Evolutionary conservation across 352 stramenopile genomes (phyloP), one percentile per base, ranked within the genome.

Genomic region (Globisporangium mamillatum): DNA sequence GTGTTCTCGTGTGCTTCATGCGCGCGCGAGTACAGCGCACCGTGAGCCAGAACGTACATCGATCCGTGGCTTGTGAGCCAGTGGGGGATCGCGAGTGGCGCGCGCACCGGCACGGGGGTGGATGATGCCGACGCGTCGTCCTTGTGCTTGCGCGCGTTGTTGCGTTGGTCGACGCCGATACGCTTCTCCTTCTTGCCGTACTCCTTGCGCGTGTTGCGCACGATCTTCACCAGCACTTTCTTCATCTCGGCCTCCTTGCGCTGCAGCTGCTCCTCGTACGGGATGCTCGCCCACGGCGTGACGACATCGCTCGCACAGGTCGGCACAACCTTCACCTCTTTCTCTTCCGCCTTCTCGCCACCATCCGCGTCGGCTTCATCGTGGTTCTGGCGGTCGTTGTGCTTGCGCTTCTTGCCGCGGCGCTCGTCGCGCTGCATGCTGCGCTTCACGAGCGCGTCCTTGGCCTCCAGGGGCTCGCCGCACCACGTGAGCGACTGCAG

Each of bases 171-270:
- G 9, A 76, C 73, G 12, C 64, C 76, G 58, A 92, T 78, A 50
- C 83, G 82, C 71, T 94, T 97, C 69, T 94, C 84, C 75, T 95
- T 97, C 74, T 93, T 91, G 67, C 80, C 80, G 57, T 87, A 95
- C 70, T 96, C 89, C 59, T 94, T 94, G 34, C 85, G 77, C 22
- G 88, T 92, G 61, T 90, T 85, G 20, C 90, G 85, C 36, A 92
- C 84, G 53, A 95, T 94, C 74, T 91, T 93, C 1, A 94, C 79
- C 54, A 97, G 74, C 60, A 96, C 89, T 60, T 94, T 93, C 78
- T 93, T 94, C 90, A 97, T 96, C 74, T 93, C 87, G 60, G 83
- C 69, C 57, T 97, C 88, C 66, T 97, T 97, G 63, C 82, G 84
- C 63, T 90, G 75, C 36, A 95, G 69, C 65, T 97, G 90, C 72